Base-by-base conservation (phyloP, 148 eudicot species). In the Nepenthes gracilis region DNA sequence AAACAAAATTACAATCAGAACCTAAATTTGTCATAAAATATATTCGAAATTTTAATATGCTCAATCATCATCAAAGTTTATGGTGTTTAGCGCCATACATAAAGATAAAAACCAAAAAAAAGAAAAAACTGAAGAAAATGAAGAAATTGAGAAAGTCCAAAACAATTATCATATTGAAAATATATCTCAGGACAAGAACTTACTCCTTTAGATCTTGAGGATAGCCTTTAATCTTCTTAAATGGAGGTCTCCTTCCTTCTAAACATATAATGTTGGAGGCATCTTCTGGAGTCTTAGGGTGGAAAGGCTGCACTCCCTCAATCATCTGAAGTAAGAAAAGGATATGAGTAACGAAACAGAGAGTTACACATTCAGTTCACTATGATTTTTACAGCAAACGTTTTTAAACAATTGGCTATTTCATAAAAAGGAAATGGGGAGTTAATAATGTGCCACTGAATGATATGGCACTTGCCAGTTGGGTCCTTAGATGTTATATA, bases 191-290 rank as follows among this genome's bases (percentile, higher is more conserved):
- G 67, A 56, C 43, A 62, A 64, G 10, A 57, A 79, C 97, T 81
- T 80, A 89, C 99, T 89, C 97, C 77, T 78, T 94, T 48, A 94
- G 54, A 54, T 94, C 97, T 13, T 85, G 65, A 66, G 99, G 99
- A 76, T 77, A 90, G 74, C 62, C 59, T 74, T 81, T 89, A 36
- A 82, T 75, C 76, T 81, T 94, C 81, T 86, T 94, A 68, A 80
- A 68, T 51, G 83, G 35, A 1, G 95, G 95, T 72, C 99, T 81
- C 77, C 79, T 83, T 12, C 77, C 95, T 64, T 94, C 97, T 58
- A 79, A 37, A 60, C 96, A 85, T 80, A 87, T 81, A 58, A 83
- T 61, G 63, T 71, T 75, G 14, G 75, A 61, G 65, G 84, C 90
- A 53, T 94, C 99, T 67, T 86, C 88, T 5, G 88, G 74, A 54